Evolutionary conservation across 345 rosid genomes (phyloP).

Genomic region (Mallotus nudiflorus): DNA sequence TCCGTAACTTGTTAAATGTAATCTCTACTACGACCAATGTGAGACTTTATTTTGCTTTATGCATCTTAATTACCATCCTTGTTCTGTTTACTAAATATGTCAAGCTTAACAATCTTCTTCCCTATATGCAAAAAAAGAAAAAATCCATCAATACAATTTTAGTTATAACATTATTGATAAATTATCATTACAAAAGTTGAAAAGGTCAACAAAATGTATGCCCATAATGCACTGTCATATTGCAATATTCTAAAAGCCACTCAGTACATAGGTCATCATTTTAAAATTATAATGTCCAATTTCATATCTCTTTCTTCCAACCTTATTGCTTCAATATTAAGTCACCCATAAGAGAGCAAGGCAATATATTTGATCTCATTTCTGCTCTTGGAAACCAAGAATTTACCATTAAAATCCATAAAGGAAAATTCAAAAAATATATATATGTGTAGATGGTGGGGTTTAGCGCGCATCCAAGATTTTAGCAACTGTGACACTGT

Average conservation of each 20-base stretch:
- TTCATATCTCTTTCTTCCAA: background rate
- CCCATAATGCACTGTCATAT: too few relatives aligned
- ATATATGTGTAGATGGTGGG: too few relatives aligned
- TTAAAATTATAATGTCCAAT: background rate
- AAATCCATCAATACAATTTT: background rate
- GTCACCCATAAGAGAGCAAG: too few relatives aligned
- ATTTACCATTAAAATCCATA: background rate
- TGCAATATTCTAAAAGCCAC: too few relatives aligned
- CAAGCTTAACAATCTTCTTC: constrained; percentile 62
- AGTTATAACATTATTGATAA: background rate
- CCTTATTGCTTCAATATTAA: background rate
- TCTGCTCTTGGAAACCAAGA: background rate
- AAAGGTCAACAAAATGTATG: background rate
- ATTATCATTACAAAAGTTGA: background rate
- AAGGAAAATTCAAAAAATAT: background rate
- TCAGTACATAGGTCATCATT: background rate
- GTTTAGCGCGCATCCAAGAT: too few relatives aligned
- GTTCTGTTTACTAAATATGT: constrained; percentile 45
- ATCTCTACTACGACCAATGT: constrained; percentile 52
- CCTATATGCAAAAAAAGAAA: constrained; percentile 37
- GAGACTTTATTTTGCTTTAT: constrained; percentile 43
- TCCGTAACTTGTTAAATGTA: constrained; percentile 75
- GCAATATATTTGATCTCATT: too few relatives aligned
- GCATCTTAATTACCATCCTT: constrained; percentile 28
- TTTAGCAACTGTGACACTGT: too few relatives aligned